These are phyloP conservation scores for Neoscytalidium dimidiatum DNA, from an alignment of 2,329 filamentous ascomycete genomes.

Conservation along the genomic window DNA sequence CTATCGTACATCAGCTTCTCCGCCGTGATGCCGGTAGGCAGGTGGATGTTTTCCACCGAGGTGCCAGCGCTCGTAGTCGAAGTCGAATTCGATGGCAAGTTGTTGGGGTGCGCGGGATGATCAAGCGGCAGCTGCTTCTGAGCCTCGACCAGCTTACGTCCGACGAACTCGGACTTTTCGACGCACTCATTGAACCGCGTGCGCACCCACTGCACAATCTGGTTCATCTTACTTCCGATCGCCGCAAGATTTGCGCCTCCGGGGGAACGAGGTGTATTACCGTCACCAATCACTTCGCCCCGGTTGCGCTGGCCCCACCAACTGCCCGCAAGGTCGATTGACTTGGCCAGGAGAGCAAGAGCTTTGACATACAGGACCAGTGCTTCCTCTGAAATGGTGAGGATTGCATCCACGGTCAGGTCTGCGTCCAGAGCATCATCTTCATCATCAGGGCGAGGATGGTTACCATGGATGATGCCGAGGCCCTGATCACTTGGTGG, in stretches of 20 bases:
- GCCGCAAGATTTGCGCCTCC: slow-evolving; percentile 40
- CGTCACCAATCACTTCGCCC: slow-evolving; percentile 56
- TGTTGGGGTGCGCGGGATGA: slow-evolving; percentile 83
- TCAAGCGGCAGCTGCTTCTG: slow-evolving; percentile 81
- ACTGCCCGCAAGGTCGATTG: slow-evolving; percentile 89
- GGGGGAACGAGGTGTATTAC: slow-evolving; percentile 31
- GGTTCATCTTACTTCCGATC: slow-evolving; percentile 75
- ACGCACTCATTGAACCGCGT: slow-evolving; percentile 94
- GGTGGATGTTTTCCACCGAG: slow-evolving; percentile 74
- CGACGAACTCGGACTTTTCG: slow-evolving; percentile 94
- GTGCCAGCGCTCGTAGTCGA: slow-evolving; percentile 58
- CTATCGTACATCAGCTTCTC: slow-evolving; percentile 99
- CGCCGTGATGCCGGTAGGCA: slow-evolving; percentile 87
- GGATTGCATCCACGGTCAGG: slow-evolving; percentile 81
- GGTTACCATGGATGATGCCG: slow-evolving; percentile 50
- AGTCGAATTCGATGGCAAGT: slow-evolving; percentile 64
- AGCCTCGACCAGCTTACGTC: slow-evolving; percentile 80
- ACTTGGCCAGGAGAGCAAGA: slow-evolving; percentile 82
- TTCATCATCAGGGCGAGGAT: slow-evolving; percentile 49
- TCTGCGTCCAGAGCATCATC: slow-evolving; percentile 69
- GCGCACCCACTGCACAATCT: slow-evolving; percentile 93
- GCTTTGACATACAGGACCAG: slow-evolving; percentile 96
- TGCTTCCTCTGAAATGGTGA: slow-evolving; percentile 89
- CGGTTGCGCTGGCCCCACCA: slow-evolving; percentile 86
- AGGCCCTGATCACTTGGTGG: slow-evolving; percentile 74